Conservation (phyloP, 2,329 filamentous ascomycete genomes). For the Xylaria sp. region DNA sequence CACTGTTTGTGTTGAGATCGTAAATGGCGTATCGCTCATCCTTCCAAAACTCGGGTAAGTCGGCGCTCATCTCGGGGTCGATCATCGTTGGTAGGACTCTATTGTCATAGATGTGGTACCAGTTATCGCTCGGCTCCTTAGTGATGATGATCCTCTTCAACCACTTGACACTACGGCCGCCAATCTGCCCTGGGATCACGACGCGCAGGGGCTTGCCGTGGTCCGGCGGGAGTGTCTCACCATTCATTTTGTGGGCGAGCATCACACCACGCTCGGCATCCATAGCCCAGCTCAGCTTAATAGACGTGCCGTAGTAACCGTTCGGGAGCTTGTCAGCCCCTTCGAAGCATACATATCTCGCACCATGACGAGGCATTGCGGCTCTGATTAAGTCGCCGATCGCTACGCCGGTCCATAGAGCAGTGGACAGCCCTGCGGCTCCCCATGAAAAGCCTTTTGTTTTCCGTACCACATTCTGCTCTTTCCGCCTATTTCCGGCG, state of each 20-base stretch:
- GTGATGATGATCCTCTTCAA: conserved; percentile 83
- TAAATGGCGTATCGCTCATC: conserved; percentile 95
- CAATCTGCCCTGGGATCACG: conserved; percentile 90
- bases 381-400: conserved; percentile 75
- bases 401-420: conserved; percentile 84
- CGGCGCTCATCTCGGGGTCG: conserved; percentile 80
- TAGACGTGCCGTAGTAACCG: conserved; percentile 86
- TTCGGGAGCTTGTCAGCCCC: conserved; percentile 90
- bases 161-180: conserved; percentile 94
- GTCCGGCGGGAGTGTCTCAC: conserved; percentile 80
- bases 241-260: conserved; percentile 92
- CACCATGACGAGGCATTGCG: conserved; percentile 74
- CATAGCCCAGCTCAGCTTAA: conserved; percentile 89
- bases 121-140: conserved; percentile 83
- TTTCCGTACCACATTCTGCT: conserved; percentile 90
- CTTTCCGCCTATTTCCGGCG: conserved; percentile 90
- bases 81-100: conserved; percentile 88
- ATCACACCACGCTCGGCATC: conserved; percentile 85
- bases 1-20: conserved; percentile 88
- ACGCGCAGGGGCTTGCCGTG: conserved; percentile 86
- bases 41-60: conserved; percentile 80
- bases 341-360: conserved; percentile 89
- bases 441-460: conserved; percentile 97
- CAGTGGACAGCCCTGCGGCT: conserved; percentile 84
- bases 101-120: conserved; percentile 97